These are phyloP conservation scores for Boletus sensibilis DNA, from an alignment of 768 basidiomycete species.

Conservation along the genomic window DNA sequence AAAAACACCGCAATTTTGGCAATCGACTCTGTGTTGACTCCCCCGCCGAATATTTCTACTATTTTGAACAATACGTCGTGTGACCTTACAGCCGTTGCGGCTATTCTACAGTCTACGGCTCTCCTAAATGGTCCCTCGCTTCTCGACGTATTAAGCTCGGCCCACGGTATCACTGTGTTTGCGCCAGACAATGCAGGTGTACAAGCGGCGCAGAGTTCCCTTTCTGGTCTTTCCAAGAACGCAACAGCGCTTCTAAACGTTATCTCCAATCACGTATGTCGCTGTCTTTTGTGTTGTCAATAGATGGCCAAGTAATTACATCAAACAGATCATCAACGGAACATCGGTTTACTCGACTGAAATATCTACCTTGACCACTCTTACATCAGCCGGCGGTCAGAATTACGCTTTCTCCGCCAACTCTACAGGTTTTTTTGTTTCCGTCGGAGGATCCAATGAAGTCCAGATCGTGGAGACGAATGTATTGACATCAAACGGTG, in stretches of 20 bases:
- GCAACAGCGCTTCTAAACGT: slow-evolving; percentile 43
- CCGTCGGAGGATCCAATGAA: slow-evolving; percentile 40
- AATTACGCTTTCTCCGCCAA: slow-evolving; percentile 51
- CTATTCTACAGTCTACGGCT: slow-evolving; percentile 15
- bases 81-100: slow-evolving; percentile 39
- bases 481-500: slow-evolving; percentile 64
- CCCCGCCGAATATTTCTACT: slow-evolving; percentile 48
- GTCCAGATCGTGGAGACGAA: slow-evolving; percentile 59
- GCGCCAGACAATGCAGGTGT: slow-evolving; percentile 58
- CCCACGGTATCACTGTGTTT: slow-evolving; percentile 64
- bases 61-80: slow-evolving; percentile 39
- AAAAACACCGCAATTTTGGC: slow-evolving; percentile 46
- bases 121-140: slow-evolving; percentile 26
- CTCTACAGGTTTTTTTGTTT: slow-evolving; percentile 56
- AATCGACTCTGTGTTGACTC: slow-evolving; percentile 49
- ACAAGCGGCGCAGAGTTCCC: slow-evolving; percentile 32
- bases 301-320: not conserved
- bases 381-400: slow-evolving; percentile 59
- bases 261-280: slow-evolving; percentile 59
- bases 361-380: slow-evolving; percentile 37
- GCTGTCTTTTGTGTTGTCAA: not conserved
- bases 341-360: slow-evolving; percentile 61
- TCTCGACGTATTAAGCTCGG: slow-evolving; percentile 32
- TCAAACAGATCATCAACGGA: slow-evolving; percentile 61
- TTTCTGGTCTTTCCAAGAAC: slow-evolving; percentile 42